These are phyloP conservation scores for Eustoma russellianum DNA, from an alignment of 257 asterid genomes.

Conservation along the genomic window DNA sequence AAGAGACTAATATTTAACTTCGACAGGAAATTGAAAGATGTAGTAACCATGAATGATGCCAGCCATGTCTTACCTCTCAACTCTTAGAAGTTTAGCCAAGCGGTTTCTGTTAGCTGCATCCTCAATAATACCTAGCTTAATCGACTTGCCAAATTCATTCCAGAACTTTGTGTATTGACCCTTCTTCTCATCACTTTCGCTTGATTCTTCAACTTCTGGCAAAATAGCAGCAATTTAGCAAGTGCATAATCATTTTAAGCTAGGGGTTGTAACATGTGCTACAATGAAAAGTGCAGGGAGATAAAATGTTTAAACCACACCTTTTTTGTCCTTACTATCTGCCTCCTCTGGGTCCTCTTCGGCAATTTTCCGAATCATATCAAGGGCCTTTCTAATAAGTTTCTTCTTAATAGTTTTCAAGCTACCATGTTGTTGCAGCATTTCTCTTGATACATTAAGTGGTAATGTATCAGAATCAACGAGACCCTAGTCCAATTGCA, in stretches of 20 bases:
- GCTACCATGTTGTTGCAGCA: constrained; percentile 96
- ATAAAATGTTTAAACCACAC: constrained; percentile 16
- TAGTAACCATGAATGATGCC: not conserved
- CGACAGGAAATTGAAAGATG: not conserved
- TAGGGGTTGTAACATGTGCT: not conserved
- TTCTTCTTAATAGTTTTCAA: constrained; percentile 93
- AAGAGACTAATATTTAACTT: not conserved
- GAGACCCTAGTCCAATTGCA: constrained; percentile 51
- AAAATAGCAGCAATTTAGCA: constrained; percentile 7
- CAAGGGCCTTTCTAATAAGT: constrained; percentile 94
- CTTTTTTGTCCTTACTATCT: constrained; percentile 56
- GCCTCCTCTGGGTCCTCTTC: constrained; percentile 96
- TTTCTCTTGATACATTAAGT: constrained; percentile 90
- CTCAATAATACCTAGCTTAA: constrained; percentile 86
- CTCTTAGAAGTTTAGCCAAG: constrained; percentile 78
- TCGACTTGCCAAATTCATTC: constrained; percentile 94
- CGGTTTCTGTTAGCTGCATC: constrained; percentile 87
- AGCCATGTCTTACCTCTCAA: constrained; percentile 53
- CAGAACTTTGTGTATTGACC: constrained; percentile 82
- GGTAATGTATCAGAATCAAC: constrained; percentile 98
- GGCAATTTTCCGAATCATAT: constrained; percentile 89
- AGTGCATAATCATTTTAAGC: too few species aligned
- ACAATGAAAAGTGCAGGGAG: not conserved
- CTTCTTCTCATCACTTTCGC: constrained; percentile 60
- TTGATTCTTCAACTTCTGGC: constrained; percentile 69